Conservation (phyloP, 345 rosid species). For the Abelmoschus esculentus region DNA sequence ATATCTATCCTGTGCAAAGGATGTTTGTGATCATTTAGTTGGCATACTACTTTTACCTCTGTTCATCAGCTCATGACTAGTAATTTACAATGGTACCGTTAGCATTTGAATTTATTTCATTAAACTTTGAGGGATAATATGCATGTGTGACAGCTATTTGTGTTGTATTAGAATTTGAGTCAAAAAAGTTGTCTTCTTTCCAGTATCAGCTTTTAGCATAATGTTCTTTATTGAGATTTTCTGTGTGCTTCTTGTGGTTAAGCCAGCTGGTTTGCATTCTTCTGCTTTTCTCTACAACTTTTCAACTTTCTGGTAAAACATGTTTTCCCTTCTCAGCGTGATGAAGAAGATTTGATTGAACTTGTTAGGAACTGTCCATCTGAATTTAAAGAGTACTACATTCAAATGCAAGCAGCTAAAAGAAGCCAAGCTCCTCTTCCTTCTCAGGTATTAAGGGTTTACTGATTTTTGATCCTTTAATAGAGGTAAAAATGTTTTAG, state of each 20-base stretch:
- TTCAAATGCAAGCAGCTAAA: conserved; percentile 93
- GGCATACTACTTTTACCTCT: no score
- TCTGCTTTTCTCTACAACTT: background rate
- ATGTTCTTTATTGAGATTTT: background rate
- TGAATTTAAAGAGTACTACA: conserved; percentile 80
- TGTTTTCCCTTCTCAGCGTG: conserved; percentile 47
- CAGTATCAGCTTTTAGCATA: background rate
- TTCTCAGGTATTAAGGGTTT: conserved; percentile 51
- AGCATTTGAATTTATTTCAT: no score
- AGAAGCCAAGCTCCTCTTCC: conserved; percentile 92
- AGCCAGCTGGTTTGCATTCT: background rate
- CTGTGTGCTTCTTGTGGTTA: background rate
- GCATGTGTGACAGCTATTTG: background rate
- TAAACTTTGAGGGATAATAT: background rate
- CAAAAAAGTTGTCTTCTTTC: background rate
- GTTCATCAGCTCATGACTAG: no score
- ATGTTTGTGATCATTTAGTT: background rate
- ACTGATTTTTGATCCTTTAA: background rate
- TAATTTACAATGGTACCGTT: no score
- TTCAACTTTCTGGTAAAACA: background rate
- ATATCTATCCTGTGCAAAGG: background rate
- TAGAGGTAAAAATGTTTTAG: background rate
- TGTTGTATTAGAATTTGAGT: background rate
- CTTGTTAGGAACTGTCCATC: conserved; percentile 68
- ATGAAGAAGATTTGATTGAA: conserved; percentile 71